Percentiles rank a stretch among this genome's conserved stretches.
Conservation (phyloP, 345 rosid genomes). For the Aquilaria yunnanensis region DNA sequence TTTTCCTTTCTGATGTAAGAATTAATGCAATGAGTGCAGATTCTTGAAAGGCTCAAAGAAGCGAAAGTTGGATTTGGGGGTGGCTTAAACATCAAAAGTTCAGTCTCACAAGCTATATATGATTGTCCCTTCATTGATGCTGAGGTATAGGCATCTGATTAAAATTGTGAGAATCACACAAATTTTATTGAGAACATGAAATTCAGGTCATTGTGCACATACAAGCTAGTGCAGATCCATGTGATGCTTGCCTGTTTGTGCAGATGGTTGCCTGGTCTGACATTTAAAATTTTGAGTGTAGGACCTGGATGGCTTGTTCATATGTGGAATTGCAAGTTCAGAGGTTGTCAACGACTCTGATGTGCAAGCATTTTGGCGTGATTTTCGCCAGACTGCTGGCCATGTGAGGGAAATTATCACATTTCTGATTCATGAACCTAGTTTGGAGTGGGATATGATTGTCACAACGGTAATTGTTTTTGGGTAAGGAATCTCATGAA, state of each 20-base stretch:
- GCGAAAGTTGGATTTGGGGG: constrained; percentile 93
- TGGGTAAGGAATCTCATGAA: constrained; percentile 40
- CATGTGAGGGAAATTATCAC: constrained; percentile 54
- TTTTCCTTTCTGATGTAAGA: constrained; percentile 12
- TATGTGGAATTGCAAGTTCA: constrained; percentile 68
- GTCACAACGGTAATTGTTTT: constrained; percentile 58
- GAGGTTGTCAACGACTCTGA: constrained; percentile 33
- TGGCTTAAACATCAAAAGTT: constrained; percentile 54
- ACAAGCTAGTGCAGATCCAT: background rate
- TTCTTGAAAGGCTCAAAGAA: constrained; percentile 52
- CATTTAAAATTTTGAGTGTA: constrained; percentile 13
- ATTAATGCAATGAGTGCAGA: constrained; percentile 35
- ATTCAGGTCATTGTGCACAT: background rate
- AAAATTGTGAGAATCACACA: background rate
- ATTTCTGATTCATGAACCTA: constrained; percentile 52
- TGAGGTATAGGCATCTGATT: constrained; percentile 52
- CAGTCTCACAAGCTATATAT: constrained; percentile 57
- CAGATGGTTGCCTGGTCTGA: background rate
- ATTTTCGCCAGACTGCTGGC: constrained; percentile 57
- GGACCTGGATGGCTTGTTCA: constrained; percentile 50
- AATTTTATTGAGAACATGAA: background rate
- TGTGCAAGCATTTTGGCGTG: constrained; percentile 38
- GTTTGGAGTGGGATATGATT: constrained; percentile 48
- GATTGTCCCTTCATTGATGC: constrained; percentile 82
- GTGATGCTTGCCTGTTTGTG: background rate